phyloP scores from a whole-genome alignment of 1,284 basidiomycete species.

The Apiotrichum brassicae region DNA sequence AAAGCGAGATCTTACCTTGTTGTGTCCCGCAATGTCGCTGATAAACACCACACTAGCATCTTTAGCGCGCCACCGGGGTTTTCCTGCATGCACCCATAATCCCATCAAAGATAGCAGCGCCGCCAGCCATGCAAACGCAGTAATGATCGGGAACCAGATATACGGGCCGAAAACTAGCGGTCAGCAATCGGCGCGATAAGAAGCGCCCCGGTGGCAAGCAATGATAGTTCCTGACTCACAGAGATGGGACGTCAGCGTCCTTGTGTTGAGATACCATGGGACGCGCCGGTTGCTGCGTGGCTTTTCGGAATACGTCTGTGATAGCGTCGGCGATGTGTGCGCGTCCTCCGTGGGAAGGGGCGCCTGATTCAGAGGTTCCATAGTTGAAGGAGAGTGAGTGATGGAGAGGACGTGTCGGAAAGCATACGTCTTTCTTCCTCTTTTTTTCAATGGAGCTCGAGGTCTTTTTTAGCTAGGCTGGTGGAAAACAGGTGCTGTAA shows the following conservation, averaged over 20 bases:
- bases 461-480: too few species aligned
- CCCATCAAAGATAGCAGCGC: slow-evolving; percentile 42
- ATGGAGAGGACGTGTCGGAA: too few species aligned
- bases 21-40: slow-evolving; percentile 48
- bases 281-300: too few species aligned
- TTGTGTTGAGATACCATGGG: slow-evolving; percentile 32
- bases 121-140: slow-evolving; percentile 35
- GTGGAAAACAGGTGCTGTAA: too few species aligned
- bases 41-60: slow-evolving; percentile 49
- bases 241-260: slow-evolving; percentile 35
- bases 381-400: too few species aligned
- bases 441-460: too few species aligned
- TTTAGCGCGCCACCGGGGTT: slow-evolving; percentile 40
- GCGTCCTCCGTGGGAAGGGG: too few species aligned
- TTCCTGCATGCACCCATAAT: slow-evolving; percentile 45
- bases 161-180: slow-evolving; percentile 44
- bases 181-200: neutral
- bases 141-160: slow-evolving; percentile 38
- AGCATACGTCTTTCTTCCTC: too few species aligned
- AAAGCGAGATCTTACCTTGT: too few species aligned
- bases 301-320: too few species aligned
- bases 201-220: neutral
- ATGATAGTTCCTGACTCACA: slow-evolving; percentile 22
- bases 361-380: too few species aligned
- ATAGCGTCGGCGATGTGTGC: too few species aligned